A percentile compares a stretch with the other conserved stretches of the same genome.
These are phyloP conservation scores for Avena eriantha DNA, from an alignment of 176 grass and related monocot genomes.

Conservation along the genomic window DNA sequence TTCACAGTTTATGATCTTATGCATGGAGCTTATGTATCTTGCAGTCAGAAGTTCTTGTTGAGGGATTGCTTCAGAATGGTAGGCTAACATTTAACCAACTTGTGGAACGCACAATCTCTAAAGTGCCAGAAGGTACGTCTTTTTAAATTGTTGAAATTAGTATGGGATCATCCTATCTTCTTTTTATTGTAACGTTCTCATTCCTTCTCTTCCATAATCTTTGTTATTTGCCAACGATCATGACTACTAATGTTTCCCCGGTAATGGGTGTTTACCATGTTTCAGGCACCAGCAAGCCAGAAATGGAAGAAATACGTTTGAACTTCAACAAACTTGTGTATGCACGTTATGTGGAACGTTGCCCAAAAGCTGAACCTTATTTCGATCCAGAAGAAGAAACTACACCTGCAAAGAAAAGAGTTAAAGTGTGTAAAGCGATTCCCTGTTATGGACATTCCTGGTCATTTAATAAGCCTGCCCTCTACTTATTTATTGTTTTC, in stretches of 20 bases:
- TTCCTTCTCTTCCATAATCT: conserved; percentile 15
- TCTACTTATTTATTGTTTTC: conserved; percentile 28
- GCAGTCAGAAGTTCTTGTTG: conserved; percentile 76
- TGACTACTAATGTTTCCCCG: conserved; percentile 13
- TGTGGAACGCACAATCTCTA: conserved; percentile 58
- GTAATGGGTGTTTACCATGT: conserved; percentile 38
- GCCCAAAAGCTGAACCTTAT: conserved; percentile 75
- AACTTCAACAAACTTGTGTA: conserved; percentile 76
- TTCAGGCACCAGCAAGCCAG: conserved; percentile 32
- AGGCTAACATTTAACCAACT: conserved; percentile 94
- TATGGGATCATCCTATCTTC: conserved; percentile 22
- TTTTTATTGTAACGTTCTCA: conserved; percentile 26
- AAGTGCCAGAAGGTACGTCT: conserved; percentile 41
- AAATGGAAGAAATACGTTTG: conserved; percentile 55
- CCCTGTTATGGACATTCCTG: conserved; percentile 25
- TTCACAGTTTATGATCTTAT: conserved; percentile 31
- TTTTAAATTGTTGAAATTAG: conserved; percentile 31
- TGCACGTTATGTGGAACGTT: conserved; percentile 81
- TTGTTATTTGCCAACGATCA: conserved; percentile 7
- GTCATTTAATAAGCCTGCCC: not conserved
- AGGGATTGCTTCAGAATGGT: conserved; percentile 86
- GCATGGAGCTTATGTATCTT: conserved; percentile 42
- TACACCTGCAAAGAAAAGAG: conserved; percentile 58
- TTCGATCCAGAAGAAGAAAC: conserved; percentile 67
- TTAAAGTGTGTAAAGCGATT: conserved; percentile 68